Percentiles rank a stretch among this genome's conserved stretches.
These are phyloP conservation scores for Kazachstania viticola DNA, from an alignment of 805 yeast species.

Conservation along the genomic window DNA sequence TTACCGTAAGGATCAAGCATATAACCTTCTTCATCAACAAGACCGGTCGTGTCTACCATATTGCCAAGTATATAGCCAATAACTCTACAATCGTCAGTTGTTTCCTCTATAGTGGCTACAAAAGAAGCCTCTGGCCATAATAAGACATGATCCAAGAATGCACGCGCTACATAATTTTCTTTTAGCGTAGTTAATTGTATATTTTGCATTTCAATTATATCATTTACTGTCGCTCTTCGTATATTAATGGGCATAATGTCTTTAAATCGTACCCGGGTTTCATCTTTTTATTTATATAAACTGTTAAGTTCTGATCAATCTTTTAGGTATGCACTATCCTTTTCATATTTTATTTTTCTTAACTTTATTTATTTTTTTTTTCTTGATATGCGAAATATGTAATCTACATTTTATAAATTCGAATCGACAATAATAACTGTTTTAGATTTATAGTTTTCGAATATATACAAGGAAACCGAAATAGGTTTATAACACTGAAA, in stretches of 20 bases:
- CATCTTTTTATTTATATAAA: too few species aligned
- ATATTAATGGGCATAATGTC: too few species aligned
- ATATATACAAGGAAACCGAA: too few species aligned
- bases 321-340: too few species aligned
- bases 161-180: constrained; percentile 82
- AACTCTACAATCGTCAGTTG: constrained; percentile 39
- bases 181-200: constrained; percentile 84
- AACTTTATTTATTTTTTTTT: too few species aligned
- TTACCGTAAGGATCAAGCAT: constrained; percentile 74
- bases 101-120: constrained; percentile 88
- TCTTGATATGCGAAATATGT: too few species aligned
- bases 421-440: too few species aligned
- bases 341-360: too few species aligned
- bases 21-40: constrained; percentile 60
- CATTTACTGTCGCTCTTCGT: constrained; percentile 72
- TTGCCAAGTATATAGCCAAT: constrained; percentile 92
- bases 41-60: constrained; percentile 57
- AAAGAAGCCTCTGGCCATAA: constrained; percentile 97
- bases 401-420: too few species aligned
- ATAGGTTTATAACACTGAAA: neutral
- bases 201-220: constrained; percentile 92
- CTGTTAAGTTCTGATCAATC: too few species aligned
- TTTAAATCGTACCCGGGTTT: too few species aligned
- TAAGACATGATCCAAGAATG: constrained; percentile 80
- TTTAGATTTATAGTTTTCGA: too few species aligned